A percentile compares a stretch with the other conserved stretches of the same genome.
phyloP scores from a whole-genome alignment of 2,329 filamentous ascomycete species.

The Alternaria sp. region DNA sequence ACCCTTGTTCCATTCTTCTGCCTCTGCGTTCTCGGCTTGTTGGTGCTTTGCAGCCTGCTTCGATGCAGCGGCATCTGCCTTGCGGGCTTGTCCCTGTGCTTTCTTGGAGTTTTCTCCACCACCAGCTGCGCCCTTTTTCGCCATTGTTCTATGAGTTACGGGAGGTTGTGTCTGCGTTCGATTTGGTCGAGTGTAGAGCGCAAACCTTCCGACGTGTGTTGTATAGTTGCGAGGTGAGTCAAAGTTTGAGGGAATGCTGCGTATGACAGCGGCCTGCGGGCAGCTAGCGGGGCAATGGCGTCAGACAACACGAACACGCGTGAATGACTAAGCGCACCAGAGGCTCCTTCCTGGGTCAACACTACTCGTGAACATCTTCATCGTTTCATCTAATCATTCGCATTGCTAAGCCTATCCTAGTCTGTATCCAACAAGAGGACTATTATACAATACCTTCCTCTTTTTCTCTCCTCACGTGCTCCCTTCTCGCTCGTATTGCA shows the following conservation, averaged over 20 bases:
- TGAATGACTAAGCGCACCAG: slow-evolving; percentile 23
- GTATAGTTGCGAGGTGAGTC: slow-evolving; percentile 21
- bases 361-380: not conserved
- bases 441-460: slow-evolving; percentile 41
- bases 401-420: too few relatives aligned
- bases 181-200: not conserved
- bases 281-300: slow-evolving; percentile 24
- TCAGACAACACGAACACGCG: slow-evolving; percentile 14
- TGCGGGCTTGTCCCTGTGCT: slow-evolving; percentile 85
- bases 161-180: not conserved
- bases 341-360: not conserved
- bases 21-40: slow-evolving; percentile 72
- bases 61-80: slow-evolving; percentile 83
- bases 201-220: not conserved
- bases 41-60: slow-evolving; percentile 77
- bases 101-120: slow-evolving; percentile 83
- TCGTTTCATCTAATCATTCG: too few relatives aligned
- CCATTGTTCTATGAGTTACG: slow-evolving; percentile 31
- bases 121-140: slow-evolving; percentile 65
- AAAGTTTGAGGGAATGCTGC: slow-evolving; percentile 24
- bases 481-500: slow-evolving; percentile 32
- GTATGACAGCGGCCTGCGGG: slow-evolving; percentile 18
- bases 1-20: slow-evolving; percentile 83
- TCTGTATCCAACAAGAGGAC: not conserved
- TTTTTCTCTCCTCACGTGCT: slow-evolving; percentile 37